Evolutionary conservation across 371 early-diverging fungal genomes (phyloP).

Genomic region (Parasitella parasitica): DNA sequence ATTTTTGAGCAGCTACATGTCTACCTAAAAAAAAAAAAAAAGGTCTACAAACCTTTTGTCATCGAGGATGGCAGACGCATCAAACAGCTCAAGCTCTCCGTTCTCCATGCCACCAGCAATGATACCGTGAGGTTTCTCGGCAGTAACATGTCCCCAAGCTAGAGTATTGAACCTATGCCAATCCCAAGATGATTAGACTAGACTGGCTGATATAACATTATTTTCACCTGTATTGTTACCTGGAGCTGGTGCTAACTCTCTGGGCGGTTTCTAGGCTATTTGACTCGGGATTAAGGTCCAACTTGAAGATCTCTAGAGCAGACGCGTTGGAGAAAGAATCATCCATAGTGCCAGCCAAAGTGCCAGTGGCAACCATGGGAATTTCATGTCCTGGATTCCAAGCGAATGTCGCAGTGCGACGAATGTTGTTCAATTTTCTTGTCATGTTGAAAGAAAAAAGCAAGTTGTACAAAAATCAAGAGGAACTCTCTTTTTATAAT

Average conservation of each 20-base stretch:
- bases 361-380: conserved; percentile 85
- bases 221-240: conserved; percentile 46
- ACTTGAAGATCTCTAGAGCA: conserved; percentile 85
- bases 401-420: conserved; percentile 78
- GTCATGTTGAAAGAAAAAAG: conserved; percentile 25
- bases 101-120: conserved; percentile 95
- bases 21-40: too few relatives aligned
- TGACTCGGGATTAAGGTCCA: conserved; percentile 58
- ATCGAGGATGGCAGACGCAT: conserved; percentile 71
- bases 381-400: conserved; percentile 77
- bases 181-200: too few relatives aligned
- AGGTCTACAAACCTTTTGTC: conserved; percentile 30
- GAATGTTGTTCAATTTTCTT: conserved; percentile 64
- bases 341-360: conserved; percentile 94
- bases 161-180: conserved; percentile 68
- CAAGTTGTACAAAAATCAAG: background rate
- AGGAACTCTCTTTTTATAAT: too few relatives aligned
- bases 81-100: conserved; percentile 89
- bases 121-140: conserved; percentile 65
- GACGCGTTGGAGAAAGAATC: conserved; percentile 89
- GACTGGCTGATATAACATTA: background rate
- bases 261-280: conserved; percentile 47
- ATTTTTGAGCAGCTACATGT: too few relatives aligned
- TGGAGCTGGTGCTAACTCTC: conserved; percentile 60
- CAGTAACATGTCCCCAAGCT: conserved; percentile 82